Evolutionary conservation across 805 yeast genomes (phyloP).

Genomic region (Metschnikowia gelsemii): DNA sequence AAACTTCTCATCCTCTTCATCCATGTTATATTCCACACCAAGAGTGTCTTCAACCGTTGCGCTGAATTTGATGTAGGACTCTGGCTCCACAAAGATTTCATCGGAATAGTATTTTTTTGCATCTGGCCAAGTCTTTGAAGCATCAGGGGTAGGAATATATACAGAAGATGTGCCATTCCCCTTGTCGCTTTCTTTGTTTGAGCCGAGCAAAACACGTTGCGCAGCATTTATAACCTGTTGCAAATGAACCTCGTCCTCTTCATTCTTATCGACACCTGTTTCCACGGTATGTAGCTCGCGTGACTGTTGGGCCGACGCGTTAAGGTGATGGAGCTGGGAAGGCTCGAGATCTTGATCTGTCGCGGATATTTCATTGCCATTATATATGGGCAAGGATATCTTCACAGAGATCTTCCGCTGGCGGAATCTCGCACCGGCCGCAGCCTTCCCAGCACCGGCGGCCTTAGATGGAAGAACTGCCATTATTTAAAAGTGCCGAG

Average conservation of each 20-base stretch:
- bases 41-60: conserved; percentile 95
- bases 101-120: conserved; percentile 70
- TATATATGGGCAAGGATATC: conserved; percentile 74
- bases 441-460: conserved; percentile 30
- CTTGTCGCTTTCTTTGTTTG: conserved; percentile 31
- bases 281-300: conserved; percentile 88
- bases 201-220: conserved; percentile 54
- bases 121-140: conserved; percentile 78
- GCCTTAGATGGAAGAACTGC: conserved; percentile 42
- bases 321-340: conserved; percentile 42
- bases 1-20: conserved; percentile 80
- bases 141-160: conserved; percentile 96
- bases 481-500: conserved; percentile 27
- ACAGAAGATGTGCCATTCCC: conserved; percentile 37
- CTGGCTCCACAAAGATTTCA: conserved; percentile 62
- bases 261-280: conserved; percentile 97
- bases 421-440: conserved; percentile 73
- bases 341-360: conserved; percentile 53
- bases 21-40: conserved; percentile 85
- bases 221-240: conserved; percentile 87
- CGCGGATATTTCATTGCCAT: conserved; percentile 78
- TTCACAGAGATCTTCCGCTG: conserved; percentile 94
- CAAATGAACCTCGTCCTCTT: conserved; percentile 94
- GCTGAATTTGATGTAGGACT: conserved; percentile 79
- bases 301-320: conserved; percentile 58